Evolutionary conservation across 768 basidiomycete genomes (phyloP).

Genomic region (Rhodocollybia butyracea): DNA sequence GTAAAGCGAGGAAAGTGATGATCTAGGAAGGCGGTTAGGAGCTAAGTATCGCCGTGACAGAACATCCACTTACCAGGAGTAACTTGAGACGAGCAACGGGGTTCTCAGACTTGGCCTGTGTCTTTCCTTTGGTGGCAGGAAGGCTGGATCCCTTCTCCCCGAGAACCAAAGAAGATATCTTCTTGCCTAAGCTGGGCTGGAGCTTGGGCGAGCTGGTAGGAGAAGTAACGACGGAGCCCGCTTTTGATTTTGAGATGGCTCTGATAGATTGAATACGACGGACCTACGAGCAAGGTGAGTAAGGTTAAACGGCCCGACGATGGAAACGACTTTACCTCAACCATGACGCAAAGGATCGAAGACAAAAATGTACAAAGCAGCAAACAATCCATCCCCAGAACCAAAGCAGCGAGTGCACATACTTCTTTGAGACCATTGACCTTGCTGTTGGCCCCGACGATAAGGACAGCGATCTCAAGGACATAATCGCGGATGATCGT

Average conservation of each 20-base stretch:
- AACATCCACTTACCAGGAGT: conserved; percentile 72
- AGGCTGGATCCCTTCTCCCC: conserved; percentile 38
- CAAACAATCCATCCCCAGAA: conserved; percentile 82
- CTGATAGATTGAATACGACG: conserved; percentile 67
- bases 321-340: conserved; percentile 62
- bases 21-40: conserved; percentile 43
- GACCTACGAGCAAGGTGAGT: conserved; percentile 29
- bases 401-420: conserved; percentile 89
- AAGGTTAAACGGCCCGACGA: background rate
- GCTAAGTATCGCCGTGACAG: background rate
- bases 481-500: conserved; percentile 91
- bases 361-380: conserved; percentile 89
- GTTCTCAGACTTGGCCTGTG: conserved; percentile 58
- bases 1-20: conserved; percentile 85
- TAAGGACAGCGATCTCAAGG: conserved; percentile 86
- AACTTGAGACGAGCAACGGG: conserved; percentile 88
- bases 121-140: conserved; percentile 18
- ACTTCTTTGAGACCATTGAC: conserved; percentile 92
- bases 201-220: conserved; percentile 13
- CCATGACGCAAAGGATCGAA: conserved; percentile 89
- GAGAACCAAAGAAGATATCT: conserved; percentile 9
- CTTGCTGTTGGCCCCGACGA: conserved; percentile 81
- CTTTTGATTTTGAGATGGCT: conserved; percentile 37
- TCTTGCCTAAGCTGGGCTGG: conserved; percentile 3
- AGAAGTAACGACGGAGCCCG: conserved; percentile 27